Conservation (phyloP, 1,139 yeast species). For the Arxiozyma bovina region DNA sequence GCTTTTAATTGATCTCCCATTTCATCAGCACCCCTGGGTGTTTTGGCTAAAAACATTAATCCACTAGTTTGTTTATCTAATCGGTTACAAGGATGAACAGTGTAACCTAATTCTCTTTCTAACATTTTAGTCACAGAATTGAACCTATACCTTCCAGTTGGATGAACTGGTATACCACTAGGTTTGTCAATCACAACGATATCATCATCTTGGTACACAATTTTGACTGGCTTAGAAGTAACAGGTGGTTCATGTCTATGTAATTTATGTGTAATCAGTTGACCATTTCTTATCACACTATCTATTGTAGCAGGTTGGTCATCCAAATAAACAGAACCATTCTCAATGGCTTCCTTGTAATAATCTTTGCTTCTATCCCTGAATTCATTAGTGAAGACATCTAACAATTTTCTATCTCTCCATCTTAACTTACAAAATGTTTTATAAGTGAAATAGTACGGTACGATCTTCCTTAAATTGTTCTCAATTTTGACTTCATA, state of each 20-base stretch:
- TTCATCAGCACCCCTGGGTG: constrained; percentile 68
- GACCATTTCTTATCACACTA: constrained; percentile 70
- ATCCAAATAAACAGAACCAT: constrained; percentile 70
- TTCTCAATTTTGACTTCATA: constrained; percentile 40
- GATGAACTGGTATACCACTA: constrained; percentile 92
- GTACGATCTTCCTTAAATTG: constrained; percentile 61
- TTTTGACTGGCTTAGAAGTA: constrained; percentile 56
- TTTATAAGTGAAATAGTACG: constrained; percentile 80
- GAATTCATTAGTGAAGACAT: constrained; percentile 76
- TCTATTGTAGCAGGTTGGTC: constrained; percentile 56
- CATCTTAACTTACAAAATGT: constrained; percentile 90
- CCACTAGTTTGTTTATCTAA: constrained; percentile 91
- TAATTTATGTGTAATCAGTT: constrained; percentile 70
- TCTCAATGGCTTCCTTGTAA: constrained; percentile 57
- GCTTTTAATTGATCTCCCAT: constrained; percentile 71
- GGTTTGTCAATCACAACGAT: constrained; percentile 88
- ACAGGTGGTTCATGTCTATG: constrained; percentile 94
- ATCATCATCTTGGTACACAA: constrained; percentile 72
- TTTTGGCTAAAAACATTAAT: constrained; percentile 83
- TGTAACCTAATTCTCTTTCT: constrained; percentile 53
- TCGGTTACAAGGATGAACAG: constrained; percentile 84
- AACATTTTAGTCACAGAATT: constrained; percentile 77
- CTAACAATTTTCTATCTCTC: constrained; percentile 72
- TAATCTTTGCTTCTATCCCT: constrained; percentile 67
- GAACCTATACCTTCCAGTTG: constrained; percentile 85